Evolutionary conservation across 768 basidiomycete genomes (phyloP).

Genomic region (Xerocomellus intermedius): DNA sequence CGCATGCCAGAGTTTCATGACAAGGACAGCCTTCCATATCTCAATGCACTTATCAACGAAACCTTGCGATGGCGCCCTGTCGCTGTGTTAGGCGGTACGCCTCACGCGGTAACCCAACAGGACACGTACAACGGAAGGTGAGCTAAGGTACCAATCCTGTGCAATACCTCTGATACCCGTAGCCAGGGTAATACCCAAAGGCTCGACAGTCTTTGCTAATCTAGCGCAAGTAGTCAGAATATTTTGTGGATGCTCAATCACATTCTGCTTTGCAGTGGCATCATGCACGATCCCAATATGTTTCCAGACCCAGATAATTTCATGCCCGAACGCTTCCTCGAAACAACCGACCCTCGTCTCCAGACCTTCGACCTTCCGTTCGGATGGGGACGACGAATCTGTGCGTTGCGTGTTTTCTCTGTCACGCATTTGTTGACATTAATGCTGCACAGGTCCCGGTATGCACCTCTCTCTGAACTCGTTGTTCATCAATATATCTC

Average conservation of each 20-base stretch:
- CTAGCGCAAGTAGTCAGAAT: not conserved
- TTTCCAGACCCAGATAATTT: not conserved
- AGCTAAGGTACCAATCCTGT: not conserved
- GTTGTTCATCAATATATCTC: not conserved
- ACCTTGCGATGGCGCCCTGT: too few relatives aligned
- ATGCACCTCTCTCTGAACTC: too few relatives aligned
- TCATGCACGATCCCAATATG: not conserved
- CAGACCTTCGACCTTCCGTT: not conserved
- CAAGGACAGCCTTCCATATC: too few relatives aligned
- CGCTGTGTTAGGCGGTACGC: not conserved
- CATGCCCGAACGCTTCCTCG: not conserved
- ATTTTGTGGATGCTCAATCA: not conserved
- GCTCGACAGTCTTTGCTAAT: not conserved
- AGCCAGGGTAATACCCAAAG: not conserved
- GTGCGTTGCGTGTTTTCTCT: not conserved
- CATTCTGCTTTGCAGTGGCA: not conserved
- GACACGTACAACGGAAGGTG: not conserved
- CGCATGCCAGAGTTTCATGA: too few relatives aligned
- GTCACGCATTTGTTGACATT: not conserved
- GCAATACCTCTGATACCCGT: not conserved
- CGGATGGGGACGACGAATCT: not conserved
- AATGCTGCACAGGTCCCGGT: too few relatives aligned
- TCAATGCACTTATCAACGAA: too few relatives aligned
- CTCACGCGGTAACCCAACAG: not conserved
- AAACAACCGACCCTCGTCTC: not conserved